These are phyloP conservation scores for Piloderma croceum DNA, from an alignment of 768 basidiomycete species.

Conservation along the genomic window DNA sequence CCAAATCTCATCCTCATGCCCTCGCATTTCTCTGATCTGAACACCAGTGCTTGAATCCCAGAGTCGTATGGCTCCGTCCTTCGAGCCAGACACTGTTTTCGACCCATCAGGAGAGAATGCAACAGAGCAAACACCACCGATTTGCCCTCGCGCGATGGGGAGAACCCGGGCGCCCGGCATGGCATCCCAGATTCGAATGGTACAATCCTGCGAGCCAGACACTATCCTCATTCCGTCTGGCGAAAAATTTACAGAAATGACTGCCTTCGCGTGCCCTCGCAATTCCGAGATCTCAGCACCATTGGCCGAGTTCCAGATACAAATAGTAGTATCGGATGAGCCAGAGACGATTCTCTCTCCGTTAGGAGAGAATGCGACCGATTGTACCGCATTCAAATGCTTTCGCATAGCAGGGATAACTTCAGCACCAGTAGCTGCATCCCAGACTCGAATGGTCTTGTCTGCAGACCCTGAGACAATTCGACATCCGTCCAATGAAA, in stretches of 20 bases:
- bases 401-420: slow-evolving; percentile 16
- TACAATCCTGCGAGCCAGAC: background rate
- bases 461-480: slow-evolving; percentile 42
- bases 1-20: slow-evolving; percentile 65
- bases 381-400: slow-evolving; percentile 23
- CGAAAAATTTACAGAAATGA: background rate
- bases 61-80: too few species aligned
- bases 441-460: too few species aligned
- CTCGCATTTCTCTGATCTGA: too few species aligned
- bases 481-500: slow-evolving; percentile 36
- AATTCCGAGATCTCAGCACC: background rate
- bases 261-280: background rate
- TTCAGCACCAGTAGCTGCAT: slow-evolving; percentile 17
- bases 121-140: too few species aligned
- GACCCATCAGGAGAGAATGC: too few species aligned
- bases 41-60: too few species aligned
- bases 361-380: slow-evolving; percentile 17
- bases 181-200: slow-evolving; percentile 6
- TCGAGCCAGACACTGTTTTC: too few species aligned
- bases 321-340: background rate
- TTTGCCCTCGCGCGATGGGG: too few species aligned
- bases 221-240: slow-evolving; percentile 3
- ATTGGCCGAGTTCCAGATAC: background rate
- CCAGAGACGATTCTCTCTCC: background rate
- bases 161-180: too few species aligned